A percentile compares a stretch with the other conserved stretches of the same genome.
These are phyloP conservation scores for Parietichytrium sp. DNA, from an alignment of 108 stramenopile species.

Conservation along the genomic window DNA sequence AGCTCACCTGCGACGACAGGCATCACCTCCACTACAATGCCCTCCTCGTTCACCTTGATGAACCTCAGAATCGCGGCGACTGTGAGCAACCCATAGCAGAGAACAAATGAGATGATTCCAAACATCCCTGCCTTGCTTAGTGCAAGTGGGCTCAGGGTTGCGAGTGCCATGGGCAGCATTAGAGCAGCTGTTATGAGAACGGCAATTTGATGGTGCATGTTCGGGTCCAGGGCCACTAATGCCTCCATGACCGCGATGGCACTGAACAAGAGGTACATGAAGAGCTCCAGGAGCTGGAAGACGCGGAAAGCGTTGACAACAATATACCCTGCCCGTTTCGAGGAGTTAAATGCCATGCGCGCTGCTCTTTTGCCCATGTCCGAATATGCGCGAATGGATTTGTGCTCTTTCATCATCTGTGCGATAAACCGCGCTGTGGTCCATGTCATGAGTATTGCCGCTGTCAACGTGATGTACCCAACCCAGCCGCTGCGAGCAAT, in stretches of 20 bases:
- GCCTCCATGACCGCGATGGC: slow-evolving; percentile 27
- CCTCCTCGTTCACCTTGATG: neutral
- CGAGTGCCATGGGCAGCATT: neutral
- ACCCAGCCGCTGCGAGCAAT: neutral
- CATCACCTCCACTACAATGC: neutral
- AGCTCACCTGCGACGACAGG: too few relatives aligned
- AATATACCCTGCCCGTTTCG: neutral
- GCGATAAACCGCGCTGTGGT: neutral
- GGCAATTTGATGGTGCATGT: neutral
- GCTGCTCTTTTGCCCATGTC: slow-evolving; percentile 22
- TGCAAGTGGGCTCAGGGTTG: neutral
- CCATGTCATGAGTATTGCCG: neutral
- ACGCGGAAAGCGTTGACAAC: neutral
- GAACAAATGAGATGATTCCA: neutral
- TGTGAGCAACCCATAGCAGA: too few relatives aligned
- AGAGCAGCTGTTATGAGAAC: neutral
- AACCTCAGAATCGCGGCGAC: neutral
- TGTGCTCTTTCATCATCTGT: neutral
- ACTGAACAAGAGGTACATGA: slow-evolving; percentile 9
- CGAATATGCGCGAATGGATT: neutral
- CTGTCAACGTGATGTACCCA: neutral
- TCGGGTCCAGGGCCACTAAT: slow-evolving; percentile 13
- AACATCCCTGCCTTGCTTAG: slow-evolving; percentile 13
- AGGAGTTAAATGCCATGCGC: neutral
- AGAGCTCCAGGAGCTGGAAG: slow-evolving; percentile 35